Conservation (phyloP, 176 grass and related monocot genomes). For the Secale cereale region DNA sequence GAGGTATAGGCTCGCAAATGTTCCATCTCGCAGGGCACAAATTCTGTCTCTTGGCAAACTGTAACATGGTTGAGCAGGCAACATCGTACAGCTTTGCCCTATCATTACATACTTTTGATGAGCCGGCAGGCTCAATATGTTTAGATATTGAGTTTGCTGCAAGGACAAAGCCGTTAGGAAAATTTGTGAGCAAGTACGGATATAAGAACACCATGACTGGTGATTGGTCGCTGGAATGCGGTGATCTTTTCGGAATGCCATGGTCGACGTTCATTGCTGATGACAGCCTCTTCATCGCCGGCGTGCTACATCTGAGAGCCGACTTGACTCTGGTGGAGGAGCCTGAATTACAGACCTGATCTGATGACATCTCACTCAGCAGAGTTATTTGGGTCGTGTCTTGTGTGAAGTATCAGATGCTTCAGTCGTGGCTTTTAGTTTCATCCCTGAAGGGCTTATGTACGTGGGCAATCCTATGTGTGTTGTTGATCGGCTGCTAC, state of each 20-base stretch:
- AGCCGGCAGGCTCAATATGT: too few relatives aligned
- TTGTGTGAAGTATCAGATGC: not conserved
- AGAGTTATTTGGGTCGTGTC: not conserved
- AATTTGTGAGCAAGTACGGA: not conserved
- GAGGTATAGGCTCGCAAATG: not conserved
- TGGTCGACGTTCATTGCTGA: not conserved
- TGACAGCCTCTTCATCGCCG: not conserved
- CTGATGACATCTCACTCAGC: not conserved
- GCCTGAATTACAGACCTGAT: not conserved
- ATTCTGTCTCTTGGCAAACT: not conserved
- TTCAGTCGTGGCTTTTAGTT: too few relatives aligned
- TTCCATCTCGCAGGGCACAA: not conserved
- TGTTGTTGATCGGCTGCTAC: too few relatives aligned
- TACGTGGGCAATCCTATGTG: not conserved
- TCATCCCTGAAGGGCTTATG: too few relatives aligned
- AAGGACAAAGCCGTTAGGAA: not conserved
- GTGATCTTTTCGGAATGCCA: not conserved
- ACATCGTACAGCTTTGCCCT: not conserved
- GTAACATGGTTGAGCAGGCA: not conserved
- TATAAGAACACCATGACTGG: not conserved
- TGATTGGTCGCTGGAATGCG: not conserved
- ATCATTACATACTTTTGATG: not conserved
- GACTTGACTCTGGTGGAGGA: not conserved
- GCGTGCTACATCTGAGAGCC: not conserved
- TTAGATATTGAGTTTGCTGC: not conserved